A percentile compares a stretch with the other conserved stretches of the same genome.
These are phyloP conservation scores for Stenocarpella maydis DNA, from an alignment of 2,329 filamentous ascomycete genomes.

Conservation along the genomic window DNA sequence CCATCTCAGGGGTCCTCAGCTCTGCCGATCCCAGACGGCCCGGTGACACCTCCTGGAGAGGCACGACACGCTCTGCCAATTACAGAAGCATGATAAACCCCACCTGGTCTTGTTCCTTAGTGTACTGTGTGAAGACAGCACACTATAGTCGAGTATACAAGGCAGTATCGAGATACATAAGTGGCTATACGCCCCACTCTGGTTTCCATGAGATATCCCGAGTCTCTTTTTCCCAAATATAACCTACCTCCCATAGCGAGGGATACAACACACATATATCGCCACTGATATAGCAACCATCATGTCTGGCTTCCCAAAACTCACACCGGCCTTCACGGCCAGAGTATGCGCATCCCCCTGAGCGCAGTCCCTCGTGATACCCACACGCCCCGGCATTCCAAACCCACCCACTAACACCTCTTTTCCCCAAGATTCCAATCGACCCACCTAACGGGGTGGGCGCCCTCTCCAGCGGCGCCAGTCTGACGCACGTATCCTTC, in stretches of 20 bases:
- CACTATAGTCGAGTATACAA: neutral
- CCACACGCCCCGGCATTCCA: neutral
- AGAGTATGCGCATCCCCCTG: slow-evolving; percentile 39
- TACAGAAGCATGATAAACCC: slow-evolving; percentile 20
- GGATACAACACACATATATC: neutral
- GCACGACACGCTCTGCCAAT: neutral
- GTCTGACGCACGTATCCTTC: slow-evolving; percentile 44
- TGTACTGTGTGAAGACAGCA: neutral
- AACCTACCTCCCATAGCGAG: neutral
- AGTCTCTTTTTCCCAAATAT: neutral
- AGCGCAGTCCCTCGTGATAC: neutral
- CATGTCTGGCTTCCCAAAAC: slow-evolving; percentile 50
- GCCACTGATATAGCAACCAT: neutral
- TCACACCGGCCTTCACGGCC: slow-evolving; percentile 51
- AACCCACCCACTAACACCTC: slow-evolving; percentile 8
- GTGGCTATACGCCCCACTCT: neutral
- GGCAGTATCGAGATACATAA: neutral
- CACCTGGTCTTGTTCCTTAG: slow-evolving; percentile 3
- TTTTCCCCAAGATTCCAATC: slow-evolving; percentile 41
- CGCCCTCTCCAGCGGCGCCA: slow-evolving; percentile 40
- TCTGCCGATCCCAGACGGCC: neutral
- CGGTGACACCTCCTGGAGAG: slow-evolving; percentile 8
- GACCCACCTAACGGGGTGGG: slow-evolving; percentile 43
- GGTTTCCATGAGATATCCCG: too few relatives aligned
- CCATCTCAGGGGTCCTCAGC: slow-evolving; percentile 3